Base-by-base conservation (phyloP, 805 yeast genomes). In the Metschnikowia borealis region DNA sequence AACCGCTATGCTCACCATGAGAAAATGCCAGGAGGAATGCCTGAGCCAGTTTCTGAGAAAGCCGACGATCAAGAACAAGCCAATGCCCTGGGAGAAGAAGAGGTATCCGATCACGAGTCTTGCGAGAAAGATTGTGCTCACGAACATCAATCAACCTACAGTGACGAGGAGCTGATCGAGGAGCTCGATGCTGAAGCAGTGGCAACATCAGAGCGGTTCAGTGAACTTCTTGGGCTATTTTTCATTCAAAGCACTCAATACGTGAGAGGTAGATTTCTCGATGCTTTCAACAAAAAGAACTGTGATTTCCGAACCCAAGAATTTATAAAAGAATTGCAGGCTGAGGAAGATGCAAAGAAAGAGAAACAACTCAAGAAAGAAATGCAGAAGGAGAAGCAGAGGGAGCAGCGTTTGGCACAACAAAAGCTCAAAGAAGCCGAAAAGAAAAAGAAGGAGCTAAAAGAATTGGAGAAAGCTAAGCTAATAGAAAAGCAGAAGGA, bases 201-300 rank as follows among this genome's bases (percentile, higher is more conserved):
- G 17, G 45, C 37, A 2, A 42, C 17, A 42, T 15, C 45, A 2
- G 45, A 42, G 39, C 37, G 90, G 46, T 69, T 87, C 60, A 84
- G 82, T 59, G 96, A 90, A 67, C 85, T 92, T 11, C 85, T 91
- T 36, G 82, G 86, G 23, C 78, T 89, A 75, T 78, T 91, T 54
- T 89, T 88, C 59, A 75, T 87, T 47, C 86, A 89, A 49, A 87
- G 91, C 1, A 85, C 94, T 4, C 82, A 88, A 47, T 74, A 89
- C 62, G 78, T 91, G 58, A 88, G 87, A 60, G 83, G 81, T 56
- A 78, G 89, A 41, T 79, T 91, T 32, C 74, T 87, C 60, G 81
- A 78, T 31, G 88, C 96, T 0, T 90, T 84, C 62, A 86, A 87
- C 54, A 91, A 85, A 59, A 85, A 82, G 55, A 80, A 86, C 44